Conservation (phyloP, 257 asterid genomes). For the Gardenia jasminoides region DNA sequence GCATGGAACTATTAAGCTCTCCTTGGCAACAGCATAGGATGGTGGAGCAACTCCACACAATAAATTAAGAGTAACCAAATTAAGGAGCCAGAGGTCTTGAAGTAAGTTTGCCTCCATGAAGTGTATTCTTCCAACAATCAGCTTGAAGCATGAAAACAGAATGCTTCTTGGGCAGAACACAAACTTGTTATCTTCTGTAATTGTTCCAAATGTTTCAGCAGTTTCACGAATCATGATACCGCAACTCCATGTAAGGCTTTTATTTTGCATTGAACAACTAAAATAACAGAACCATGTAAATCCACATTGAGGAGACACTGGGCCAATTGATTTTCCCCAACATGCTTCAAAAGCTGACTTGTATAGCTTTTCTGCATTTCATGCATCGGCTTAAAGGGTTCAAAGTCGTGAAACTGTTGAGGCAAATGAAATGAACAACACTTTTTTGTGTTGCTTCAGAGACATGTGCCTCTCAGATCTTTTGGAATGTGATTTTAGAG, state of each 20-base stretch:
- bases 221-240: conserved; percentile 92
- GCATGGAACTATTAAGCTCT: too few relatives aligned
- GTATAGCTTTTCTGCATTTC: conserved; percentile 77
- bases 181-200: conserved; percentile 72
- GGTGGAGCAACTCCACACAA: background rate
- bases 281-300: conserved; percentile 73
- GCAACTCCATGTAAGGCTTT: conserved; percentile 46
- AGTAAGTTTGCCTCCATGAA: conserved; percentile 62
- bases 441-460: conserved; percentile 59
- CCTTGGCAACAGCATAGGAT: too few relatives aligned
- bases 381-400: conserved; percentile 69
- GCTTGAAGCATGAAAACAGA: conserved; percentile 82
- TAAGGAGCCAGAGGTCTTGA: conserved; percentile 58
- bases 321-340: conserved; percentile 74
- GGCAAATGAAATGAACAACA: conserved; percentile 61
- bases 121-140: conserved; percentile 80
- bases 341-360: conserved; percentile 56
- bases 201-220: conserved; percentile 82
- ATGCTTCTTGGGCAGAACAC: conserved; percentile 74
- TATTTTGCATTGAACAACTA: conserved; percentile 69
- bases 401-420: conserved; percentile 56
- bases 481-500: conserved; percentile 47
- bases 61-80: conserved; percentile 5
- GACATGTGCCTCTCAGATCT: conserved; percentile 84
- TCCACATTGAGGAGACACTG: conserved; percentile 75